Evolutionary conservation across 2,329 filamentous ascomycete genomes (phyloP).

Genomic region (Endocalyx cinctus): DNA sequence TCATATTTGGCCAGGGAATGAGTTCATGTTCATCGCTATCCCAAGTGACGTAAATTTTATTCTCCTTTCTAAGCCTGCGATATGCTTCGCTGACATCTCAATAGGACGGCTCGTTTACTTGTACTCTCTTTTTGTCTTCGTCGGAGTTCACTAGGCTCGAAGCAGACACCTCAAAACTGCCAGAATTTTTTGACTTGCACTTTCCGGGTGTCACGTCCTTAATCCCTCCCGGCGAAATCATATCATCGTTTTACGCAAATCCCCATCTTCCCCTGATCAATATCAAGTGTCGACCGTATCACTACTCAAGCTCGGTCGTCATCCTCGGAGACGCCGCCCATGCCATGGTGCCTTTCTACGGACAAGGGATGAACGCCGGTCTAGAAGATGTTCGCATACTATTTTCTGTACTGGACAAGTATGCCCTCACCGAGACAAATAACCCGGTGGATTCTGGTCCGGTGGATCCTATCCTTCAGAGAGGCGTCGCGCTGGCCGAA

Average conservation of each 20-base stretch:
- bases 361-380: constrained; percentile 95
- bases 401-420: constrained; percentile 73
- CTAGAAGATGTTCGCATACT: constrained; percentile 90
- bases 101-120: constrained; percentile 92
- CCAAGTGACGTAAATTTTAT: constrained; percentile 55
- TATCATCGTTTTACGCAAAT: constrained; percentile 71
- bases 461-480: constrained; percentile 51
- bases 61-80: not conserved
- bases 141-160: constrained; percentile 66
- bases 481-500: constrained; percentile 66
- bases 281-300: constrained; percentile 88
- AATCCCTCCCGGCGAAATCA: constrained; percentile 63
- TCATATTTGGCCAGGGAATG: constrained; percentile 92
- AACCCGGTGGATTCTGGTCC: constrained; percentile 21
- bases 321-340: constrained; percentile 93
- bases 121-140: constrained; percentile 83
- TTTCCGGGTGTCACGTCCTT: constrained; percentile 81
- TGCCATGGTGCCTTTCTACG: constrained; percentile 98
- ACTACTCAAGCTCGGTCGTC: constrained; percentile 70
- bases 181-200: constrained; percentile 71
- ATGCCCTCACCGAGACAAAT: constrained; percentile 46
- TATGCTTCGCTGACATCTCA: constrained; percentile 12
- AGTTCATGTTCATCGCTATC: constrained; percentile 98
- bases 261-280: constrained; percentile 90
- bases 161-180: constrained; percentile 52